phyloP scores from a whole-genome alignment of 345 rosid genomes.

The Linum tenue region DNA sequence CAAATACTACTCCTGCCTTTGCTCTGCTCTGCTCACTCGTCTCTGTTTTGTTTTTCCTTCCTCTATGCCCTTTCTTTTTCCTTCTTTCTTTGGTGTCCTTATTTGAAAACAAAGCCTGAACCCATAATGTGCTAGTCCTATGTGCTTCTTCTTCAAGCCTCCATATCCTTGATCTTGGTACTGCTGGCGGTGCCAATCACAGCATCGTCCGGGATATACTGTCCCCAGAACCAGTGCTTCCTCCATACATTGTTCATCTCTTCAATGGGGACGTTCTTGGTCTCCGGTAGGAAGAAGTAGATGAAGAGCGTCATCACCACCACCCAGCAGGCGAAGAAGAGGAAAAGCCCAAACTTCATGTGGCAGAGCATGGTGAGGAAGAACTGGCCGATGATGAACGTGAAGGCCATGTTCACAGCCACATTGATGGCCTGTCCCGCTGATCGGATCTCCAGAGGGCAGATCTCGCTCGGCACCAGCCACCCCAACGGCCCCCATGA shows the following conservation, averaged over 20 bases:
- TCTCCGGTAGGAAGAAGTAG: constrained; percentile 37
- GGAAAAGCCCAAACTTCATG: constrained; percentile 45
- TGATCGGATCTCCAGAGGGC: constrained; percentile 37
- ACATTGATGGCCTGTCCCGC: constrained; percentile 46
- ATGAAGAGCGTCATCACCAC: constrained; percentile 34
- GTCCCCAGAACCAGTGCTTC: constrained; percentile 45
- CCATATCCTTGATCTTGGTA: not conserved
- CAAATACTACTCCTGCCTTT: too few relatives aligned
- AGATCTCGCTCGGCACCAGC: constrained; percentile 49
- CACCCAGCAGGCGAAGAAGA: constrained; percentile 36
- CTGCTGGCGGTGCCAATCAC: constrained; percentile 3
- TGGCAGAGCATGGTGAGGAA: constrained; percentile 50
- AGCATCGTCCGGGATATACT: constrained; percentile 28
- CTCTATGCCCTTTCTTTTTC: too few relatives aligned
- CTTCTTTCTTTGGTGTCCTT: too few relatives aligned
- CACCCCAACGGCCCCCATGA: constrained; percentile 60
- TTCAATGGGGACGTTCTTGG: constrained; percentile 38
- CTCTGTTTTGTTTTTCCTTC: too few relatives aligned
- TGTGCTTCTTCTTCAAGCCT: not conserved
- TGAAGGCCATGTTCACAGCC: constrained; percentile 46
- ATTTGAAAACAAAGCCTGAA: too few relatives aligned
- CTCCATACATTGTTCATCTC: constrained; percentile 42
- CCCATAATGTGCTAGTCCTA: not conserved
- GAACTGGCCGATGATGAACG: constrained; percentile 39
- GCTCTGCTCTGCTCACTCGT: too few relatives aligned